Evolutionary conservation across 2,329 filamentous ascomycete species (phyloP), one percentile per base, ranked within the genome.

Genomic region (Verticillium isaacii): DNA sequence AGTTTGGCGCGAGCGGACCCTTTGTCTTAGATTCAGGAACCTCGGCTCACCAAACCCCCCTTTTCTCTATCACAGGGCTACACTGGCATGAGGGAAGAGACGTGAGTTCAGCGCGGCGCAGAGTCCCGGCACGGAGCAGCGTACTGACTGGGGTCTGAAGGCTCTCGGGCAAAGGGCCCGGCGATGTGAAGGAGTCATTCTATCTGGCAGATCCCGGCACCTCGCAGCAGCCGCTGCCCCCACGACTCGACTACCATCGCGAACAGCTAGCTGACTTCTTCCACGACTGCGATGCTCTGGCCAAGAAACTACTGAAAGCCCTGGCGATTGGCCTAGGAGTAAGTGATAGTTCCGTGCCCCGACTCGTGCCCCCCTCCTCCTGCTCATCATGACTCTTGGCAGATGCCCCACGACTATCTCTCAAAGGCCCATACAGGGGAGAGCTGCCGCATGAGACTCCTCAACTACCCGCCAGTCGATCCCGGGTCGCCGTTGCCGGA

Each of bases 241-340:
- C 60, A 6, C 56, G 60, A 32, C 52, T 65, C 36, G 64, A 64
- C 19, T 14, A 14, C 6, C 57, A 56, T 15, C 61, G 64, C 6
- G 34, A 56, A 9, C 36, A 19, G 9, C 32, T 65, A 37, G 29
- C 63, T 1, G 56, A 32, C 12, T 65, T 65, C 54, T 65, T 64
- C 54, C 29, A 57, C 2, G 59, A 32, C 41, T 65, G 61, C 17
- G 63, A 63, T 14, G 14, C 14, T 3, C 41, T 64, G 14, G 61
- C 63, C 5, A 63, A 61, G 45, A 64, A 45, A 1, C 37, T 65
- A 11, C 23, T 65, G 23, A 59, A 63, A 34, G 64, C 59, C 1
- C 89, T 98, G 56, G 92, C 90, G 37, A 80, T 90, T 7, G 93
- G 92, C 0, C 83, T 98, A 0, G 82, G 85, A 61, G 88, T 90